Conservation (phyloP, 306 rosid species). For the Albizia julibrissin region DNA sequence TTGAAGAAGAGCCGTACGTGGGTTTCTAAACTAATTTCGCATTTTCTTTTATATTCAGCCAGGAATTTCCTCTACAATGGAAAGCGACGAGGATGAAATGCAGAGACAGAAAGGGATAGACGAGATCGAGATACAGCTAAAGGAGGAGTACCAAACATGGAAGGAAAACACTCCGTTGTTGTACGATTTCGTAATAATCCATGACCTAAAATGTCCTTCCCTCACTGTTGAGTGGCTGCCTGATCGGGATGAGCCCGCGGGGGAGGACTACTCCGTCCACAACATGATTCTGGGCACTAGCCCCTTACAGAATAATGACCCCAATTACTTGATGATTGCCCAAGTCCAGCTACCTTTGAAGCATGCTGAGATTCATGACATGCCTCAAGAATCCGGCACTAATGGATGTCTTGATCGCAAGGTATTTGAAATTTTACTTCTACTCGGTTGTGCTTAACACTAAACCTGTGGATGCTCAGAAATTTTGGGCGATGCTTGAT, state of each 20-base stretch:
- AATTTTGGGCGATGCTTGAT: neutral
- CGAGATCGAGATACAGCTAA: constrained; percentile 62
- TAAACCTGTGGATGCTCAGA: neutral
- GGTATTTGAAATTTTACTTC: constrained; percentile 35
- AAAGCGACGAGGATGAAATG: constrained; percentile 94
- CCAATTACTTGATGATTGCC: constrained; percentile 94
- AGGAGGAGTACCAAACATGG: constrained; percentile 99
- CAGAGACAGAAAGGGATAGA: constrained; percentile 73
- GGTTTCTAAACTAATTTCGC: neutral
- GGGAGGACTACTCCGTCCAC: constrained; percentile 91
- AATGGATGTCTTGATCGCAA: constrained; percentile 80
- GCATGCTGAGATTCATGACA: constrained; percentile 87
- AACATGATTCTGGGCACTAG: constrained; percentile 92
- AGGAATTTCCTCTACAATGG: constrained; percentile 45
- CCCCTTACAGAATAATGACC: constrained; percentile 81
- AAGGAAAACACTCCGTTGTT: constrained; percentile 95
- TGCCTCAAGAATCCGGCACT: constrained; percentile 76
- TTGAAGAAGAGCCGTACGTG: neutral
- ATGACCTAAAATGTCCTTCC: constrained; percentile 98
- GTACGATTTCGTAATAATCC: constrained; percentile 93
- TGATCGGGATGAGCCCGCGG: constrained; percentile 82
- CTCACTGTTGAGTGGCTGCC: constrained; percentile 99
- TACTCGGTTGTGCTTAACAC: neutral
- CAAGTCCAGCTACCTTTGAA: constrained; percentile 94
- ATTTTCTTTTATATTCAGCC: neutral